A percentile compares a stretch with the other conserved stretches of the same genome.
phyloP scores from a whole-genome alignment of 306 rosid genomes.

The Sechiopsis laciniata region DNA sequence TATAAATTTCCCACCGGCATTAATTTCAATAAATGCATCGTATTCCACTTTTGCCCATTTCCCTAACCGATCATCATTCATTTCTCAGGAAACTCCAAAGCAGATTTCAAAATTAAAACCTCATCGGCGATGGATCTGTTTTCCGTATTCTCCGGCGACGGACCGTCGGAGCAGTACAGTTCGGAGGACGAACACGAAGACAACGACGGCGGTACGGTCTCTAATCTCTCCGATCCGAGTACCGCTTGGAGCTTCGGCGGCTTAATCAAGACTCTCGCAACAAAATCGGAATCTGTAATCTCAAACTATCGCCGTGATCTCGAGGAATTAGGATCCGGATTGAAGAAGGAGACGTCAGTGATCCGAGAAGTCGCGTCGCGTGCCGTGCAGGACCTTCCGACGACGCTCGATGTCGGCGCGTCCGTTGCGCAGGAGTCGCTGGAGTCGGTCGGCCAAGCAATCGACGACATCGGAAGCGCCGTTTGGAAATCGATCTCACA shows the following conservation, averaged over 20 bases:
- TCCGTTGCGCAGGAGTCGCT: constrained; percentile 92
- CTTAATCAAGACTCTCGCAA: constrained; percentile 59
- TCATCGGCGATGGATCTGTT: constrained; percentile 42
- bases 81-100: constrained; percentile 6
- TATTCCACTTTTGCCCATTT: constrained; percentile 14
- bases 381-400: constrained; percentile 75
- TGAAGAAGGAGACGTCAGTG: constrained; percentile 62
- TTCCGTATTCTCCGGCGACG: constrained; percentile 57
- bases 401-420: constrained; percentile 70
- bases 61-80: not conserved
- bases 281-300: constrained; percentile 67
- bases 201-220: not conserved
- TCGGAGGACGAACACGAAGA: constrained; percentile 13
- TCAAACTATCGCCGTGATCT: constrained; percentile 72
- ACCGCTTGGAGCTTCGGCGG: constrained; percentile 75
- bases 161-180: not conserved
- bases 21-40: not conserved
- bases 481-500: constrained; percentile 88
- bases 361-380: constrained; percentile 89
- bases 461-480: constrained; percentile 78
- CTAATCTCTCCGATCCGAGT: constrained; percentile 11
- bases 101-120: not conserved
- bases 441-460: constrained; percentile 88
- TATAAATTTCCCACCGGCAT: not conserved
- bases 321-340: constrained; percentile 70